Percentiles rank a stretch among this genome's conserved stretches.
These are phyloP conservation scores for Cruciata laevipes DNA, from an alignment of 257 asterid species.

Conservation along the genomic window DNA sequence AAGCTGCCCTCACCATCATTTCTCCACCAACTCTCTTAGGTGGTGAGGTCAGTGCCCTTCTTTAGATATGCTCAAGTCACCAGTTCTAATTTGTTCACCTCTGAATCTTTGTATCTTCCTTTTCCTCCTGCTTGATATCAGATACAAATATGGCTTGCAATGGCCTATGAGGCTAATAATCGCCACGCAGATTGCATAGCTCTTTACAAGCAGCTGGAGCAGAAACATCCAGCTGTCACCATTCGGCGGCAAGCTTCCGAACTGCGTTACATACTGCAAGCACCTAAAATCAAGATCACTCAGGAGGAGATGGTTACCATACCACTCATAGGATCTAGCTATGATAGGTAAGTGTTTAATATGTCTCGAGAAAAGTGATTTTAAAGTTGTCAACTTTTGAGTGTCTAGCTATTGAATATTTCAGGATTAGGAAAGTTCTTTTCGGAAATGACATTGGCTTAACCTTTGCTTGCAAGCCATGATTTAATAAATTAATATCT, in stretches of 20 bases:
- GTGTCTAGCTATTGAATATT: neutral
- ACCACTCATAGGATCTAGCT: conserved; percentile 90
- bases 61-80: neutral
- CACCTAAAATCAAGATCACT: conserved; percentile 89
- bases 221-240: conserved; percentile 65
- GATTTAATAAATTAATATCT: too few species aligned
- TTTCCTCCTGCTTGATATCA: conserved; percentile 19
- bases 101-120: neutral
- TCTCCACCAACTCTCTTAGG: conserved; percentile 89
- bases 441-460: neutral
- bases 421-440: neutral
- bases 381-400: neutral
- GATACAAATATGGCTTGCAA: conserved; percentile 99
- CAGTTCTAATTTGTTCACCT: neutral
- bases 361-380: neutral
- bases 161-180: conserved; percentile 97
- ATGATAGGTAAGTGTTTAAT: conserved; percentile 56
- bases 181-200: conserved; percentile 89
- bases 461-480: neutral
- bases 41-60: conserved; percentile 71
- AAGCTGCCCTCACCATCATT: conserved; percentile 90
- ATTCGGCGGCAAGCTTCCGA: conserved; percentile 94
- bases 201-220: conserved; percentile 72
- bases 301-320: conserved; percentile 99
- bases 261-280: conserved; percentile 85